Evolutionary conservation across 805 yeast species (phyloP), one percentile per base, ranked within the genome.

Genomic region (Candida sanyiensis): DNA sequence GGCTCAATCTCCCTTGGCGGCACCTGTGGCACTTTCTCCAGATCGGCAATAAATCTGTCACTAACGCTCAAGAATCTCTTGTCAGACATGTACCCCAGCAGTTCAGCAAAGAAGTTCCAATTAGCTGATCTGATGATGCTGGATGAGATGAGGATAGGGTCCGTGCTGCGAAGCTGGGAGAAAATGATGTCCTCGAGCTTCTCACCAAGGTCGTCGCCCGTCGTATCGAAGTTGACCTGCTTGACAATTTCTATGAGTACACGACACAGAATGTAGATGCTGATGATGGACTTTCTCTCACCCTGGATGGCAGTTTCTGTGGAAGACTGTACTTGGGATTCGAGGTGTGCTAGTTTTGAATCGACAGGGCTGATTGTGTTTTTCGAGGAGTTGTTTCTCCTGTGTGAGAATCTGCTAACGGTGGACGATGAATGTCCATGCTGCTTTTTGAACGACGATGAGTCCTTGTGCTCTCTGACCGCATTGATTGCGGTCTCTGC

Each of bases 151-250:
- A 75, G 57, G 26, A 67, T 64, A 0, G 96, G 95, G 53, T 93
- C 97, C 1, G 95, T 86, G 3, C 89, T 78, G 48, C 84, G 77
- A 39, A 93, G 64, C 59, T 93, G 97, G 12, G 86, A 80, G 64
- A 87, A 93, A 21, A 90, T 94, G 37, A 89, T 89, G 49, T 93
- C 97, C 58, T 93, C 97, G 8, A 93, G 66, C 50, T 84, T 85
- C 35, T 78, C 84, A 15, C 84, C 82, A 27, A 90, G 66, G 43
- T 85, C 95, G 35, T 78, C 86, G 6, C 89, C 94, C 39, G 80
- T 68, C 1, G 74, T 72, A 9, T 76, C 80, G n/a, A 73, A 66
- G 7, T 95, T 80, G 1, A 94, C 78, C 56, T 90, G 97, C 48
- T 80, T 79, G 15, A 90, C 95, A 10, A 93, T 88, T 55, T 90